Percentiles rank a stretch among this genome's conserved stretches.
Evolutionary conservation across 2,329 filamentous ascomycete genomes (phyloP).

Genomic region (Stagonosporopsis chrysanthemi): DNA sequence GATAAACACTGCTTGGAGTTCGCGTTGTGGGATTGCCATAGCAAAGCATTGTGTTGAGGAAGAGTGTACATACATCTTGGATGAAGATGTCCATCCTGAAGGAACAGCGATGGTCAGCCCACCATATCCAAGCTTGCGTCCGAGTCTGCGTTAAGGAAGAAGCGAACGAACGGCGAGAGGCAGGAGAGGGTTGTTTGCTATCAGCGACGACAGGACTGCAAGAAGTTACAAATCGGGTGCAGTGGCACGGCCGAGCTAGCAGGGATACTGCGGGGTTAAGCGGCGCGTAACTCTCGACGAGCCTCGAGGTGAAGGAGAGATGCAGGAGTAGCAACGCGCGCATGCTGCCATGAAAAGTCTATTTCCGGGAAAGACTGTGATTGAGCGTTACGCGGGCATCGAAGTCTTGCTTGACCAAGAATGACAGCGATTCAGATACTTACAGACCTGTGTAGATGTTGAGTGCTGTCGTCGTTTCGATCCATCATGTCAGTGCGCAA

Average conservation of each 20-base stretch:
- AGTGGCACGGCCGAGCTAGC: conserved; percentile 9
- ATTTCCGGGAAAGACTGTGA: not conserved
- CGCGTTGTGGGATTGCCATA: not conserved
- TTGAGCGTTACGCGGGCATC: not conserved
- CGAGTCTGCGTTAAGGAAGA: not conserved
- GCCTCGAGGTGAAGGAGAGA: conserved; percentile 12
- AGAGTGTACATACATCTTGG: conserved; percentile 25
- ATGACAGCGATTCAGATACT: not conserved
- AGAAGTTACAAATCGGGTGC: not conserved
- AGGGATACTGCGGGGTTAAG: conserved; percentile 9
- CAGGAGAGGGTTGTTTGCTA: conserved; percentile 8
- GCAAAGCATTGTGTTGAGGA: not conserved
- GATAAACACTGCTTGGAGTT: not conserved
- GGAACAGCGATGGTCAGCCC: too few relatives aligned
- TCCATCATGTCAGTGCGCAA: not conserved
- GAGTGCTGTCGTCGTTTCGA: not conserved
- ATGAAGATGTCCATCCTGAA: conserved; percentile 37
- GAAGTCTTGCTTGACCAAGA: not conserved
- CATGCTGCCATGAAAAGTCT: not conserved
- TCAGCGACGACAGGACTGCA: not conserved
- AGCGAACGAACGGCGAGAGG: not conserved
- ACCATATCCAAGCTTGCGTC: not conserved
- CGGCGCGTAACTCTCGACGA: not conserved
- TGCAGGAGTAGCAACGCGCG: not conserved
- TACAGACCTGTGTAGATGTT: not conserved